Evolutionary conservation across 1,139 yeast genomes (phyloP), one percentile per base, ranked within the genome.

Genomic region (Suzukiozyma palmioleophila): DNA sequence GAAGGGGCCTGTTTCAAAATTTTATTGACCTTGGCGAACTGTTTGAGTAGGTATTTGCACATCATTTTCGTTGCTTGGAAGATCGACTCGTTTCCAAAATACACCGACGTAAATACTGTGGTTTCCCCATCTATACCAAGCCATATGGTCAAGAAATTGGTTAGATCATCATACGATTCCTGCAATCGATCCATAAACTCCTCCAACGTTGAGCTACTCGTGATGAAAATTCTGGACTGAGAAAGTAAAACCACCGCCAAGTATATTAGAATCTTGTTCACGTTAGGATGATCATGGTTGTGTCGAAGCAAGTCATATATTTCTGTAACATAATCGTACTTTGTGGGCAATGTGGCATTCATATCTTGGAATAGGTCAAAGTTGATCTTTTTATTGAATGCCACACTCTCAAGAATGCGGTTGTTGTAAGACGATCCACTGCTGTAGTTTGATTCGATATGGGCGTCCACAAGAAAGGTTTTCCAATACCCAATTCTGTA

Each of bases 401-500:
- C 42, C 13, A 59, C 26, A 1, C 55, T 44, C 16, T 57, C 56
- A 14, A 62, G 43, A 8, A 59, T 38, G 26, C 54, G 39, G 12
- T 49, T 31, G n/a, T 50, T 52, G 38, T 51, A 58, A 8, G 39
- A 21, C 3, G 25, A 8, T 12, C 18, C 28, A 11, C 11, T 11
- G 33, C 36, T 38, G 31, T 35, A 39, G 9, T 31, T 10, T 7
- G 56, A 41, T 16, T 40, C 22, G 10, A 57, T 40, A 1, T 39
- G 41, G 30, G 56, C 32, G 2, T 39, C 28, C 9, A 38, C 42
- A 2, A 63, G 50, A 29, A 65, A 49, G 11, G 47, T 48, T 22
- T 52, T 42, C 73, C 73, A 69, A 42, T 62, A 68, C 1, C 62
- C 64, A 8, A 53, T 40, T 8, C 42, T 41, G 35, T 57, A 53